Base-by-base conservation (phyloP, 1,284 basidiomycete genomes). In the Bondarzewia mesenterica region DNA sequence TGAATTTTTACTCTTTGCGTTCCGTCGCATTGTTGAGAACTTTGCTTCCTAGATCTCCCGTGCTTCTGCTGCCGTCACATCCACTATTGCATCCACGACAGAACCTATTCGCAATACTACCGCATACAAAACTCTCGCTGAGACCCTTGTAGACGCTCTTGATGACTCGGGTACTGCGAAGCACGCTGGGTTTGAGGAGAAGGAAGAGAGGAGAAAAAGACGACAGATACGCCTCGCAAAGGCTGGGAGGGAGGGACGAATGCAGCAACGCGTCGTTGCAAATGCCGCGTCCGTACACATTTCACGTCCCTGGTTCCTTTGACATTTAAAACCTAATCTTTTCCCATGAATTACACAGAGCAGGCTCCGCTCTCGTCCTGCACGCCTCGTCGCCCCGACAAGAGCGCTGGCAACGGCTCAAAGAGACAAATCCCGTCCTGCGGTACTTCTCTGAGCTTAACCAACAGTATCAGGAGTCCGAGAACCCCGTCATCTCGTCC, bases 81-180 rank as follows among this genome's bases (percentile, higher is more conserved):
- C 73, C 18, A 85, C 83, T 16, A 88, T 93, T 47, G 82, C 83
- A 51, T 80, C 83, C 47, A 86, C 90, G 6, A 95, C 93, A 2
- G 89, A 92, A 57, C 93, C 94, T 12, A 87, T 99, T 55, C 85
- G 95, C 29, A 93, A 98, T 55, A 99, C 94, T 1, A 85, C 85
- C 35, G 92, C 93, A 1, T 99, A 99, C 74, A 96, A 96, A 71
- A 75, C 86, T 0, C 74, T 99, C 22, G 82, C 92, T 2, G 89
- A 95, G 46, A 92, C 90, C 8, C 71, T 99, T 16, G 72, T 91
- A 21, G 95, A 99, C 58, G 92, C 93, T 6, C 77, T 99, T 42
- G 94, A 99, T 59, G 94, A 98, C 63, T 90, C 89, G 50, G 89
- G 89, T 5, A 89, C 83, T 53, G 89, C 91, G 5, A 88, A 92